Percentiles rank a stretch among this genome's conserved stretches.
phyloP scores from a whole-genome alignment of 192 early-diverging fungal genomes.

The Oehlia diaphana region DNA sequence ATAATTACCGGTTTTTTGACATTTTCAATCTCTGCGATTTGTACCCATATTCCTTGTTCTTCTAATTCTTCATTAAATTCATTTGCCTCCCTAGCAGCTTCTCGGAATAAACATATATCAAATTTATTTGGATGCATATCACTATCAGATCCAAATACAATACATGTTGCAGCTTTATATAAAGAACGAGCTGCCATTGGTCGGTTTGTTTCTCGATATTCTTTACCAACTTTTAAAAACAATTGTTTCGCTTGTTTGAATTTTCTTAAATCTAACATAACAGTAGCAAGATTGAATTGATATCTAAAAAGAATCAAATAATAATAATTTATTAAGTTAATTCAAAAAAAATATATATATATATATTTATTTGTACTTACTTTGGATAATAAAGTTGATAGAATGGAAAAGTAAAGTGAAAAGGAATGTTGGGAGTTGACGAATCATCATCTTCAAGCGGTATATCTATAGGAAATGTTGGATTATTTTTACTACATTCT shows the following conservation, averaged over 20 bases:
- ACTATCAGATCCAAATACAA: constrained; percentile 1
- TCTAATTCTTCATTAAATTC: not conserved
- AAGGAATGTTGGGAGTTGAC: not conserved
- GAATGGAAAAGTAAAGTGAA: not conserved
- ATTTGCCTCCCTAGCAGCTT: not conserved
- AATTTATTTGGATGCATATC: not conserved
- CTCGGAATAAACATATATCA: not conserved
- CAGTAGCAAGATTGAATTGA: not conserved
- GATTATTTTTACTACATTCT: not conserved
- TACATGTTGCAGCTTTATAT: not conserved
- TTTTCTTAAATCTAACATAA: not conserved
- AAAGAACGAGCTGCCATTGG: not conserved
- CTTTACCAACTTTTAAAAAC: not conserved
- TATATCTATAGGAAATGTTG: not conserved
- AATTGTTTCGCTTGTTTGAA: not conserved
- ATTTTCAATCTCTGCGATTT: not conserved
- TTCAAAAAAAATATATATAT: too few species aligned
- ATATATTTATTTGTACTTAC: not conserved
- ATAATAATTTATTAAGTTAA: not conserved
- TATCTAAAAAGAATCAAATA: not conserved
- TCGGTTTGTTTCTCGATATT: not conserved
- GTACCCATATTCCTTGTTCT: constrained; percentile 3
- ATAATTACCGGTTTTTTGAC: not conserved
- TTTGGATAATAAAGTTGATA: not conserved
- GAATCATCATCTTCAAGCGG: not conserved